Conservation (phyloP, 2,329 filamentous ascomycete genomes). For the Coniochaeta prunicola region DNA sequence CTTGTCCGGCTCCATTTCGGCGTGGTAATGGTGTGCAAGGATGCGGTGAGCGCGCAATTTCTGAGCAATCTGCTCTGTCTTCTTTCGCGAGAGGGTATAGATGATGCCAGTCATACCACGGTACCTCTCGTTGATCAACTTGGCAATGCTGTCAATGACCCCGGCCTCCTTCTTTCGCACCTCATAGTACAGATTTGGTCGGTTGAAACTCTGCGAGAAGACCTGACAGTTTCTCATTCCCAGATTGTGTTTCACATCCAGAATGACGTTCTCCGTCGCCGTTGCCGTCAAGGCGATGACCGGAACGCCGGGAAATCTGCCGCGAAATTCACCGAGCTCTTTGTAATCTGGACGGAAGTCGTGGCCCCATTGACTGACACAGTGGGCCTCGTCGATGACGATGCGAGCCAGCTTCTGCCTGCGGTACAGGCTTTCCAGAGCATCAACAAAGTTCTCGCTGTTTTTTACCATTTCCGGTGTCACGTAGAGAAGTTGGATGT, state of each 20-base stretch:
- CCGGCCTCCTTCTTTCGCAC: constrained; percentile 65
- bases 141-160: constrained; percentile 44
- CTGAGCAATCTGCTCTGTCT: constrained; percentile 71
- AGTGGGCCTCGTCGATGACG: constrained; percentile 98
- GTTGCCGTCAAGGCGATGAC: constrained; percentile 95
- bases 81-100: constrained; percentile 81
- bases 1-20: constrained; percentile 60
- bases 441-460: constrained; percentile 60
- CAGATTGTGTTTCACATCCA: constrained; percentile 89
- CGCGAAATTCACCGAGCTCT: constrained; percentile 65
- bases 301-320: constrained; percentile 69
- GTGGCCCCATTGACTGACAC: constrained; percentile 98
- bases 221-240: constrained; percentile 69
- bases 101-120: constrained; percentile 75
- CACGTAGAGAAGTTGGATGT: constrained; percentile 83
- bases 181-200: constrained; percentile 90
- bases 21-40: constrained; percentile 79
- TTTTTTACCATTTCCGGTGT: constrained; percentile 96
- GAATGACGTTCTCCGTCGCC: constrained; percentile 85
- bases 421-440: constrained; percentile 60
- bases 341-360: constrained; percentile 98
- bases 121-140: constrained; percentile 66
- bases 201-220: constrained; percentile 91
- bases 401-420: constrained; percentile 74
- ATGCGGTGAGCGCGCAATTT: constrained; percentile 60